Conservation (phyloP, 305 asterid genomes). For the Fraxinus dipetala region DNA sequence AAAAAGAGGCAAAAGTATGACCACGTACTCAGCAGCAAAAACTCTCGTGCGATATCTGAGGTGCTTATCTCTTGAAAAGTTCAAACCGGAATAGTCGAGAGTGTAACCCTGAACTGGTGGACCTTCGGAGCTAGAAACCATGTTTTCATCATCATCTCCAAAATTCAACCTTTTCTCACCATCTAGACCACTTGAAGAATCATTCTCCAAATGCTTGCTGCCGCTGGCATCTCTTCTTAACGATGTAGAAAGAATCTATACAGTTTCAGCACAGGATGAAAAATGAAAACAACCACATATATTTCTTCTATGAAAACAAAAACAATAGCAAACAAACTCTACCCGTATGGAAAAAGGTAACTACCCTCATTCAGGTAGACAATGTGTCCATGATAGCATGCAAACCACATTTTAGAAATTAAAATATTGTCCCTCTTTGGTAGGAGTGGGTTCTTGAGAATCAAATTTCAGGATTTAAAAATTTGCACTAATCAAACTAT, state of each 20-base stretch:
- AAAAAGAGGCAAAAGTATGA: slow-evolving; percentile 17
- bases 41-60: slow-evolving; percentile 96
- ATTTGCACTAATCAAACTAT: neutral
- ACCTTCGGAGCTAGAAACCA: slow-evolving; percentile 76
- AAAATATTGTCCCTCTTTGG: neutral
- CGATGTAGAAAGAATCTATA: slow-evolving; percentile 78
- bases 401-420: neutral
- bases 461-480: slow-evolving; percentile 1
- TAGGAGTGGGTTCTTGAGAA: slow-evolving; percentile 1
- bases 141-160: slow-evolving; percentile 86
- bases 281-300: slow-evolving; percentile 3
- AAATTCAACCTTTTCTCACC: slow-evolving; percentile 50
- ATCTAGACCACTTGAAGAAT: slow-evolving; percentile 59
- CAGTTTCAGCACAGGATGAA: slow-evolving; percentile 17
- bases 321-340: slow-evolving; percentile 6
- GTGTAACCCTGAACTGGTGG: slow-evolving; percentile 35
- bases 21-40: slow-evolving; percentile 96
- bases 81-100: slow-evolving; percentile 49
- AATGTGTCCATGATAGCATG: neutral
- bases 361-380: neutral
- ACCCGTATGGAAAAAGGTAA: slow-evolving; percentile 10
- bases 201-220: slow-evolving; percentile 42
- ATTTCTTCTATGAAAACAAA: slow-evolving; percentile 7
- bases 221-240: slow-evolving; percentile 54
- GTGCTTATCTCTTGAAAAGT: slow-evolving; percentile 75